Evolutionary conservation across 495 filamentous ascomycete genomes (phyloP).

Genomic region (Penicillium cinerascens): DNA sequence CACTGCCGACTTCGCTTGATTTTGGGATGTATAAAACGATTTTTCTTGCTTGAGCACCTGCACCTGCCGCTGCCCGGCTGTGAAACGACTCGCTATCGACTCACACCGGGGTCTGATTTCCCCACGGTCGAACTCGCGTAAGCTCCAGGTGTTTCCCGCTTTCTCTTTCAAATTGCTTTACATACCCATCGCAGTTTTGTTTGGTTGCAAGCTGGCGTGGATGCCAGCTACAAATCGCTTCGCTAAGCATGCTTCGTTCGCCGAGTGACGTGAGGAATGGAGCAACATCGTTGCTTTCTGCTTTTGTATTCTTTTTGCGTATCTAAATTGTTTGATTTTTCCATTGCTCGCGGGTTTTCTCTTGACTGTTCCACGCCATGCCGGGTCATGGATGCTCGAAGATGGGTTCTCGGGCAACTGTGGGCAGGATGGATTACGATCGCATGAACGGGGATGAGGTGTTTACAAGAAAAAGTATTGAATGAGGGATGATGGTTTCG

Average conservation of each 20-base stretch:
- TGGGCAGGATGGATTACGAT: constrained; percentile 1
- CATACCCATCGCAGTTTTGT: constrained; percentile 29
- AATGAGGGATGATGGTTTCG: constrained; percentile 1
- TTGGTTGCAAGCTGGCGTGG: constrained; percentile 22
- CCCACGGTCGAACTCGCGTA: constrained; percentile 11
- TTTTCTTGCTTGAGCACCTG: constrained; percentile 11
- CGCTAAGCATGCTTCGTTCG: constrained; percentile 18
- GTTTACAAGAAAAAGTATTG: constrained; percentile 13
- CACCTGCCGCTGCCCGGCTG: constrained; percentile 1
- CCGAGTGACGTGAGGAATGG: constrained; percentile 26
- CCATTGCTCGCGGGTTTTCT: constrained; percentile 13
- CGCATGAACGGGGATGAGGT: constrained; percentile 6
- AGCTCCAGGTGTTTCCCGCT: constrained; percentile 9
- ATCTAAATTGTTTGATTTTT: constrained; percentile 27
- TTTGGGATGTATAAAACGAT: constrained; percentile 9
- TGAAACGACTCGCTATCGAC: not conserved
- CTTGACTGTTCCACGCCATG: constrained; percentile 15
- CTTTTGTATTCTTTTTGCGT: constrained; percentile 10
- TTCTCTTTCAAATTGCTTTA: constrained; percentile 24
- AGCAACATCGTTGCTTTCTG: constrained; percentile 15
- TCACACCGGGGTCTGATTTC: constrained; percentile 5
- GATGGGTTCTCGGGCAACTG: not conserved
- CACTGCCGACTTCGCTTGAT: constrained; percentile 66
- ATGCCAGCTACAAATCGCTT: constrained; percentile 12
- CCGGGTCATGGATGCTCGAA: constrained; percentile 11